These are phyloP conservation scores for Nicotiana undulata DNA, from an alignment of 257 asterid genomes.

Conservation along the genomic window DNA sequence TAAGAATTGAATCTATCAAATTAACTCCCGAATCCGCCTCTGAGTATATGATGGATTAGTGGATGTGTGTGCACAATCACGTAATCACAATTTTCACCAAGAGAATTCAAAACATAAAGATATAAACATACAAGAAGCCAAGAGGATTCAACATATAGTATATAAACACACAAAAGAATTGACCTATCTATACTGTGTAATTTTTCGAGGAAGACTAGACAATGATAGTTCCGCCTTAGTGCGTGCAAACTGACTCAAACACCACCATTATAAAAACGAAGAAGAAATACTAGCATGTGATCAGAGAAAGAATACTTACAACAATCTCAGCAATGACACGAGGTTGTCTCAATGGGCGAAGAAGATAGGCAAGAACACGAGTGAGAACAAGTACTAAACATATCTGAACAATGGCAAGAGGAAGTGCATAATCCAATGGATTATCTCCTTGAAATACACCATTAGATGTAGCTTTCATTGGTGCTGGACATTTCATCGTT, in stretches of 20 bases:
- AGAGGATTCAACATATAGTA: too few species aligned
- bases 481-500: constrained; percentile 32
- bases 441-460: constrained; percentile 73
- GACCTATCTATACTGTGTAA: too few species aligned
- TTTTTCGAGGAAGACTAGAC: too few species aligned
- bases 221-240: too few species aligned
- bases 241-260: too few species aligned
- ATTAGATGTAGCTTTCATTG: constrained; percentile 71
- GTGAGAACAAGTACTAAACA: constrained; percentile 53
- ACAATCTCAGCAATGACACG: constrained; percentile 80
- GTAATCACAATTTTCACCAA: too few species aligned
- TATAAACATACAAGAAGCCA: not conserved
- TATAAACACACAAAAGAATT: too few species aligned
- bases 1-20: not conserved
- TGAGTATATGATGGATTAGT: too few species aligned
- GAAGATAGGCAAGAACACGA: constrained; percentile 50
- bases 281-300: not conserved
- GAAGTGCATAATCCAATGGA: constrained; percentile 68
- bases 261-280: not conserved
- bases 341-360: constrained; percentile 64
- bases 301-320: constrained; percentile 27
- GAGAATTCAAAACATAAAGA: too few species aligned
- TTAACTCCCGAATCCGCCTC: not conserved
- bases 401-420: constrained; percentile 60
- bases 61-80: too few species aligned